Evolutionary conservation across 352 stramenopile genomes (phyloP).

Genomic region (Aphanomyces astaci): DNA sequence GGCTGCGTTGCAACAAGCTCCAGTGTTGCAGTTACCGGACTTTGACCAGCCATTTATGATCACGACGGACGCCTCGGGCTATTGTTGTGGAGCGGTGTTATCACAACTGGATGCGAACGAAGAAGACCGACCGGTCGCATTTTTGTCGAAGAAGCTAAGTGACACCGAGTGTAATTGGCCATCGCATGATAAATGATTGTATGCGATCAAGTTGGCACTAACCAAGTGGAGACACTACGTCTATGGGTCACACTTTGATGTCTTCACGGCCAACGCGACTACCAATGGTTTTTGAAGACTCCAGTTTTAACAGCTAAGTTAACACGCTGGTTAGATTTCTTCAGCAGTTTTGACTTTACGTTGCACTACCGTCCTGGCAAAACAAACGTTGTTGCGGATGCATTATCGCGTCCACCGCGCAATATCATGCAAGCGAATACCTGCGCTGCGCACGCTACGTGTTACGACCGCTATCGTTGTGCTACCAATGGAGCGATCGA

Average conservation of each 20-base stretch:
- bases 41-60: background rate
- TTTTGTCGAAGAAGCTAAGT: constrained; percentile 27
- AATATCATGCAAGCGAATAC: background rate
- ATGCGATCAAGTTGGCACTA: constrained; percentile 25
- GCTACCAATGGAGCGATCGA: background rate
- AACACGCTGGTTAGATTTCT: constrained; percentile 25
- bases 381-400: constrained; percentile 23
- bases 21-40: background rate
- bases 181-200: constrained; percentile 25
- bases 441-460: background rate
- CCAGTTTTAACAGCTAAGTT: constrained; percentile 23
- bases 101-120: constrained; percentile 10
- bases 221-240: constrained; percentile 27
- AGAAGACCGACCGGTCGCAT: constrained; percentile 27
- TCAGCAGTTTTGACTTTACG: constrained; percentile 22
- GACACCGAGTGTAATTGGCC: constrained; percentile 19
- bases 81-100: constrained; percentile 21
- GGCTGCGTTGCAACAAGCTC: background rate
- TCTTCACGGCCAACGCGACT: constrained; percentile 26
- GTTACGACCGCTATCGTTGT: background rate
- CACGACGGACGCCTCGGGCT: constrained; percentile 29
- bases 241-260: constrained; percentile 19
- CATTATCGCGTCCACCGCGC: constrained; percentile 11
- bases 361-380: constrained; percentile 17
- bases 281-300: constrained; percentile 25